Evolutionary conservation across 805 yeast species (phyloP).

Genomic region (Kodamaea laetipori): DNA sequence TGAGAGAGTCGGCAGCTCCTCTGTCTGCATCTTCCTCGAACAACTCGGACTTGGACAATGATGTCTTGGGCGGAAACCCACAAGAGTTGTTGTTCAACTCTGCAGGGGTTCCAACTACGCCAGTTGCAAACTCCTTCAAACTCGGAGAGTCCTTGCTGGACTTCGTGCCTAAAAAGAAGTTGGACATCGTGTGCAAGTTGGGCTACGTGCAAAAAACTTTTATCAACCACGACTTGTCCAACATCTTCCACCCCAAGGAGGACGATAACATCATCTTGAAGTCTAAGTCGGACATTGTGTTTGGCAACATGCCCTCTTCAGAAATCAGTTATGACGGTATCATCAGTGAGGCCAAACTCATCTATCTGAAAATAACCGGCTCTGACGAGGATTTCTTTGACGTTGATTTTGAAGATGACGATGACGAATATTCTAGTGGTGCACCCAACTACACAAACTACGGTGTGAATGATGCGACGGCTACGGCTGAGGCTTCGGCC

Average conservation of each 20-base stretch:
- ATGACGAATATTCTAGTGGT: constrained; percentile 44
- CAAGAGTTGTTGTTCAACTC: constrained; percentile 36
- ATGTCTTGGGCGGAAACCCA: constrained; percentile 21
- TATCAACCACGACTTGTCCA: constrained; percentile 40
- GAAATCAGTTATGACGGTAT: constrained; percentile 93
- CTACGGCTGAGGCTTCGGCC: constrained; percentile 17
- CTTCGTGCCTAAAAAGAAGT: constrained; percentile 77
- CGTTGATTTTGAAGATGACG: constrained; percentile 95
- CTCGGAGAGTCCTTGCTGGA: constrained; percentile 83
- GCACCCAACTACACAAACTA: constrained; percentile 8
- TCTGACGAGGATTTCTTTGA: constrained; percentile 95
- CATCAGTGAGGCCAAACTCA: constrained; percentile 72
- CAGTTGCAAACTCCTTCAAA: constrained; percentile 76
- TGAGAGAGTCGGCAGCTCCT: constrained; percentile 69
- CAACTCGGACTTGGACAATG: constrained; percentile 57
- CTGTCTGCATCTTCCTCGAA: constrained; percentile 7
- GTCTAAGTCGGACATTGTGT: constrained; percentile 27
- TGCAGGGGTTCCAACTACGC: constrained; percentile 23
- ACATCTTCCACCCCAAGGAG: constrained; percentile 34
- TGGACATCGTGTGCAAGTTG: constrained; percentile 44
- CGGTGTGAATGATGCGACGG: constrained; percentile 12
- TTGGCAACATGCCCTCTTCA: constrained; percentile 68
- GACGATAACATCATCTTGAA: constrained; percentile 20
- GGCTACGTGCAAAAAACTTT: constrained; percentile 43
- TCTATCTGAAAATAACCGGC: constrained; percentile 82